Evolutionary conservation across 108 stramenopile genomes (phyloP), one percentile per base, ranked within the genome.

Genomic region (Nitzschia inconspicua): DNA sequence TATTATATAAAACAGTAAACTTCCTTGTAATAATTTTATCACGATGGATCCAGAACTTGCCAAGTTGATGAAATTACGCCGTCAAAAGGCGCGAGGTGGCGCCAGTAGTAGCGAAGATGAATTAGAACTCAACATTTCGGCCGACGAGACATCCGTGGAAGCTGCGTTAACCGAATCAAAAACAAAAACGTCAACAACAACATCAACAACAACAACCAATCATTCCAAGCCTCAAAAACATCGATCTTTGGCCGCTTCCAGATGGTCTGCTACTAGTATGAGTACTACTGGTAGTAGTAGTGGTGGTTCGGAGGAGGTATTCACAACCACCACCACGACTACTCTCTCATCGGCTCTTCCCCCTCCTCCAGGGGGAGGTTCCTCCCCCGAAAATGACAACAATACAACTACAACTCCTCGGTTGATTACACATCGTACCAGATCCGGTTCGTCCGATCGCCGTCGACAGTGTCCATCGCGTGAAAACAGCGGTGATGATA

Each of bases 21-120:
- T n/a, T n/a, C n/a, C n/a, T n/a, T n/a, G n/a, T n/a, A n/a, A n/a
- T n/a, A n/a, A n/a, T n/a, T n/a, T n/a, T n/a, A n/a, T n/a, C n/a
- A 54, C 35, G 13, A 54, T 54, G 53, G 53, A 54, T 54, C 53
- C 53, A 28, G 35, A 54, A 36, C 34, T 54, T 5, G 53, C 53
- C 11, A 36, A 34, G 8, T 19, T 54, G 18, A 54, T 54, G 53
- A 35, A 32, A 20, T n/a, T 32, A 28, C 19, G 53, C 23, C 53
- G 53, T 16, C 53, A 35, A 9, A 36, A 34, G 11, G 53, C 53
- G n/a, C 35, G 37, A 11, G 3, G 11, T 11, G 36, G 16, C 44
- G 18, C 8, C 44, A 18, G 16, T 20, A 18, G 1, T 20, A 46
- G 8, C 44, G 44, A 46, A n/a, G 16, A 46, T 8, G 36, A 37